phyloP scores from a whole-genome alignment of 108 stramenopile species.

The Pseudonitzschia pungens region DNA sequence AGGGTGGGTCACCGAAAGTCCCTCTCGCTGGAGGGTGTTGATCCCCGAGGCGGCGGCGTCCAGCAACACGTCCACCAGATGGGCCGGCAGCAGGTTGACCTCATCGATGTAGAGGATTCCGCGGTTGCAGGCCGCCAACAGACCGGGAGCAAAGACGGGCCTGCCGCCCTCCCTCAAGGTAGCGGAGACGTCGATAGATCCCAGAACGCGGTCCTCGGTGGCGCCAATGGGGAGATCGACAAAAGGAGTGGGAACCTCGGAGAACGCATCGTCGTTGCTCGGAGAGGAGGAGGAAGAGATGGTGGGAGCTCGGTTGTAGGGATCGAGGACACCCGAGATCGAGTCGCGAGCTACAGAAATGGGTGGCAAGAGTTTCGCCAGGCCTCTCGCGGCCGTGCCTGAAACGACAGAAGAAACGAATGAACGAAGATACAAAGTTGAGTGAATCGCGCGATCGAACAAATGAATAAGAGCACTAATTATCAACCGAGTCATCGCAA shows the following conservation, averaged over 20 bases:
- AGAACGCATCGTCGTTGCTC: background rate
- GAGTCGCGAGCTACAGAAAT: background rate
- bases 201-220: conserved; percentile 38
- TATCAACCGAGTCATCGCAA: no score
- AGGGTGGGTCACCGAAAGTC: conserved; percentile 18
- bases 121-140: conserved; percentile 31
- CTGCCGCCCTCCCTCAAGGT: conserved; percentile 16
- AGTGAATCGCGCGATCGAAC: background rate
- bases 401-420: background rate
- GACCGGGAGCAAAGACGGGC: conserved; percentile 25
- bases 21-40: conserved; percentile 34
- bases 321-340: background rate
- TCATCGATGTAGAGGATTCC: conserved; percentile 33
- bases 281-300: background rate
- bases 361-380: conserved; percentile 8
- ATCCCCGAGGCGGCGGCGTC: conserved; percentile 32
- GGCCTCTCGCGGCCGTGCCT: conserved; percentile 8
- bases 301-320: conserved; percentile 2
- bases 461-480: background rate
- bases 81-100: conserved; percentile 31
- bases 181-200: conserved; percentile 23
- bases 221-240: conserved; percentile 37
- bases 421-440: background rate
- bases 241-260: conserved; percentile 25
- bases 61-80: conserved; percentile 31